Percentiles rank a stretch among this genome's conserved stretches.
phyloP scores from a whole-genome alignment of 176 grass and related monocot species.

The Raddia distichophylla region DNA sequence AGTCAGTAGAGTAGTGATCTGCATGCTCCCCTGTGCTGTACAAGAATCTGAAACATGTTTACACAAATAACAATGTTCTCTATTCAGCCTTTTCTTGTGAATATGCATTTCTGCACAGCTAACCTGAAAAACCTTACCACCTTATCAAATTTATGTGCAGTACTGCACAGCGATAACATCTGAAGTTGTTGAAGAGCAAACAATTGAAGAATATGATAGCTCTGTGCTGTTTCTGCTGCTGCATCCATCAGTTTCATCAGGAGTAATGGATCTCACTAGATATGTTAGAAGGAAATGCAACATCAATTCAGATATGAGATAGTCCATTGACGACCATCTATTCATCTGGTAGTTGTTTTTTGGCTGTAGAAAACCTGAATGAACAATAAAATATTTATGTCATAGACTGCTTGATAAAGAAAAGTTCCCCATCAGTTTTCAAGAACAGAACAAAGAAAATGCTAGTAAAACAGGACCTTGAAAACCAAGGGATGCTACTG shows the following conservation, averaged over 20 bases:
- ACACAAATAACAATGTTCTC: slow-evolving; percentile 9
- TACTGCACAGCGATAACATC: slow-evolving; percentile 22
- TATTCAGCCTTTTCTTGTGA: slow-evolving; percentile 19
- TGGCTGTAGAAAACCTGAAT: slow-evolving; percentile 12
- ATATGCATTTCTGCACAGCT: slow-evolving; percentile 27
- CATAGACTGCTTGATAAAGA: slow-evolving; percentile 6
- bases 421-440: background rate
- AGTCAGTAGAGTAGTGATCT: slow-evolving; percentile 10
- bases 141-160: slow-evolving; percentile 39
- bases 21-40: background rate
- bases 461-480: background rate
- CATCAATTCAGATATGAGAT: background rate
- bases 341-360: background rate
- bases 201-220: slow-evolving; percentile 8
- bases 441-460: background rate
- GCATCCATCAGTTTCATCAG: slow-evolving; percentile 22
- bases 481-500: slow-evolving; percentile 3
- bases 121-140: slow-evolving; percentile 17
- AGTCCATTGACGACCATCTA: background rate
- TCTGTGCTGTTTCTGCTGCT: background rate
- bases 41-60: slow-evolving; percentile 15
- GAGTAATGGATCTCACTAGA: slow-evolving; percentile 3
- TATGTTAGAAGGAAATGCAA: slow-evolving; percentile 7
- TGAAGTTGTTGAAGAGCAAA: background rate
- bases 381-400: slow-evolving; percentile 14